phyloP scores from a whole-genome alignment of 768 basidiomycete species.

The Hortiboletus campestris region DNA sequence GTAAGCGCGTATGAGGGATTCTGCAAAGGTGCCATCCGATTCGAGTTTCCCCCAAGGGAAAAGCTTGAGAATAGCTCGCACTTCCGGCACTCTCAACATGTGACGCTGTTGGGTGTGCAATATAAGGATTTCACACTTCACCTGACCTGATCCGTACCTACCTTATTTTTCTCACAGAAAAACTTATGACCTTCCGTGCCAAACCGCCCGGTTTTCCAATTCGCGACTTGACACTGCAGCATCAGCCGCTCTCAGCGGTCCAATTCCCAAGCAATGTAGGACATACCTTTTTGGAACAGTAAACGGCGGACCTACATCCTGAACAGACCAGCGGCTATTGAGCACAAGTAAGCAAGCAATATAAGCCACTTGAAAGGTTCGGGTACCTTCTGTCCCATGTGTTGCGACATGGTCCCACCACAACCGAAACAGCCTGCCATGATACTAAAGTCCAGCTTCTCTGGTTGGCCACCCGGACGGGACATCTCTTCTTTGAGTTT shows the following conservation, averaged over 20 bases:
- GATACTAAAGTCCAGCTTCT: conserved; percentile 28
- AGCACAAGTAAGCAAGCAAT: neutral
- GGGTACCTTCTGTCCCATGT: conserved; percentile 20
- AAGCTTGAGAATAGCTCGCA: conserved; percentile 33
- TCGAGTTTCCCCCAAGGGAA: conserved; percentile 46
- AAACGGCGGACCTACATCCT: conserved; percentile 29
- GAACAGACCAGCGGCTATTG: conserved; percentile 29
- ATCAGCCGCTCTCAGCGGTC: neutral
- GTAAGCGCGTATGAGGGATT: conserved; percentile 35
- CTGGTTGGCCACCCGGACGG: conserved; percentile 28
- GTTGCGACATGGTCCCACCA: conserved; percentile 4
- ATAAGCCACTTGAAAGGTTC: neutral
- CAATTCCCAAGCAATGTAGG: neutral
- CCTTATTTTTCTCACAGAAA: conserved; percentile 37
- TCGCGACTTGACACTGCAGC: conserved; percentile 34
- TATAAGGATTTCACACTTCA: neutral
- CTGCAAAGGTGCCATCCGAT: conserved; percentile 39
- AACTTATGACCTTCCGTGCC: conserved; percentile 32
- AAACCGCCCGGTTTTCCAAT: conserved; percentile 34
- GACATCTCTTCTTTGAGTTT: conserved; percentile 27
- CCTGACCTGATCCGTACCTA: conserved; percentile 8
- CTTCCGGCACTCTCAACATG: conserved; percentile 35
- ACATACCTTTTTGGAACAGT: conserved; percentile 30
- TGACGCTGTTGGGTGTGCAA: conserved; percentile 27
- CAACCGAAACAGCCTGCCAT: conserved; percentile 26